Conservation (phyloP, 805 yeast species). For the Metschnikowia gelsemii region DNA sequence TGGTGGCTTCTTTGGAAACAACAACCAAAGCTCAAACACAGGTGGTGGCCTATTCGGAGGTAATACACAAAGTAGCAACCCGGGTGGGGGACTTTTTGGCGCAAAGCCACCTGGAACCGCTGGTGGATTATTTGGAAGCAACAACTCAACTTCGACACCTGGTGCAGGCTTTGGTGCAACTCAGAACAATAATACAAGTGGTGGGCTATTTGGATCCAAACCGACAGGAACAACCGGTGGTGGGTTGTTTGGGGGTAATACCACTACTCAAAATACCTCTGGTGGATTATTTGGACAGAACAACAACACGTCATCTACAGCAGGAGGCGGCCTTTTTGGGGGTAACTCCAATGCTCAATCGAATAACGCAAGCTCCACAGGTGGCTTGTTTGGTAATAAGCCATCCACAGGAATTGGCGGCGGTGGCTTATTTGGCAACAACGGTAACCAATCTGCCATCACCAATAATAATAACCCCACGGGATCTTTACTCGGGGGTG, state of each 20-base stretch:
- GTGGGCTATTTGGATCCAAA: conserved; percentile 34
- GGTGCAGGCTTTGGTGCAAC: conserved; percentile 17
- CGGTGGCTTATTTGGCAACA: conserved; percentile 26
- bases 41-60: conserved; percentile 26
- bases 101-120: too few species aligned
- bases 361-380: conserved; percentile 18
- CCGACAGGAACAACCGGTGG: conserved; percentile 24
- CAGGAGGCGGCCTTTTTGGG: conserved; percentile 31
- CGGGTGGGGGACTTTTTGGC: conserved; percentile 20
- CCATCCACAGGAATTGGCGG: conserved; percentile 13
- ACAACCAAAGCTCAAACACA: conserved; percentile 9
- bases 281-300: conserved; percentile 44
- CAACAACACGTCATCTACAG: conserved; percentile 8
- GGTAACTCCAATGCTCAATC: conserved; percentile 23
- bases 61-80: conserved; percentile 15
- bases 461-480: conserved; percentile 14
- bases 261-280: conserved; percentile 15
- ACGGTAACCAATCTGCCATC: conserved; percentile 12
- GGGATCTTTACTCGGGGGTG: conserved; percentile 25
- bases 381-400: conserved; percentile 20
- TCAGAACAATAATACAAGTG: conserved; percentile 24
- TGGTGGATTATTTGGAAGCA: conserved; percentile 18
- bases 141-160: conserved; percentile 16
- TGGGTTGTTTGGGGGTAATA: conserved; percentile 20
- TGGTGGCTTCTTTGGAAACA: conserved; percentile 17